Base-by-base conservation (phyloP, 2,329 filamentous ascomycete genomes). In the Lizonia empirigonia region DNA sequence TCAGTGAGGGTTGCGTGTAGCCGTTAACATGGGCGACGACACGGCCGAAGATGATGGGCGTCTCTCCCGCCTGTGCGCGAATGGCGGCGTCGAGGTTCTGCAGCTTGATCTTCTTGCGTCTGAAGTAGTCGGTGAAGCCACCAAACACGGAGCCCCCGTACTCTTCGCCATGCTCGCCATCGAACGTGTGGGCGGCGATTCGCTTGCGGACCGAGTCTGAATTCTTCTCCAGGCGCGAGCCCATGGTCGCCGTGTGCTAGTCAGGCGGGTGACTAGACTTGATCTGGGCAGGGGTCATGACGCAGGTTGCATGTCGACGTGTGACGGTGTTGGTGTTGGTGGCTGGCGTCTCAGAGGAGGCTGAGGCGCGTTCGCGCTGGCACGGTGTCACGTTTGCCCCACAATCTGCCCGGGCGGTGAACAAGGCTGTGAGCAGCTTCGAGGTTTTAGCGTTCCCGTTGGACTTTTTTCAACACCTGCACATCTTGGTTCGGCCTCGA, bases 31-130 rank as follows among this genome's bases (percentile, higher is more conserved):
- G 90, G 8, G 88, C 91, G 10, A 96, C 91, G 7, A 97, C 82
- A 0, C 91, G 91, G 61, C 88, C 90, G 79, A 99, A 99, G 44
- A 99, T 91, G 55, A 84, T 85, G 8, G 91, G 90, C 58, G 89
- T 90, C 59, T 87, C 85, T 0, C 77, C 74, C 1, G 86, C 83
- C 4, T 84, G 78, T 24, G 88, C 82, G 51, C 93, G 86, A 35
- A 96, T 79, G 45, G 96, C 85, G 7, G 86, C 86, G 74, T 99
- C 94, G 23, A 94, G 83, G 67, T 99, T 99, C 73, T 97, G 94
- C 3, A 99, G 82, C 70, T 99, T 99, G 73, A 96, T 86, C 80
- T 96, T 97, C 79, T 99, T 99, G 48, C 92, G 87, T 40, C 92
- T 83, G 70, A 97, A 95, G 73, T 97, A 99, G 68, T 97, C 93